Evolutionary conservation across 441 rosid genomes (phyloP), one percentile per base, ranked within the genome.

Genomic region (Gossypium gossypioides): DNA sequence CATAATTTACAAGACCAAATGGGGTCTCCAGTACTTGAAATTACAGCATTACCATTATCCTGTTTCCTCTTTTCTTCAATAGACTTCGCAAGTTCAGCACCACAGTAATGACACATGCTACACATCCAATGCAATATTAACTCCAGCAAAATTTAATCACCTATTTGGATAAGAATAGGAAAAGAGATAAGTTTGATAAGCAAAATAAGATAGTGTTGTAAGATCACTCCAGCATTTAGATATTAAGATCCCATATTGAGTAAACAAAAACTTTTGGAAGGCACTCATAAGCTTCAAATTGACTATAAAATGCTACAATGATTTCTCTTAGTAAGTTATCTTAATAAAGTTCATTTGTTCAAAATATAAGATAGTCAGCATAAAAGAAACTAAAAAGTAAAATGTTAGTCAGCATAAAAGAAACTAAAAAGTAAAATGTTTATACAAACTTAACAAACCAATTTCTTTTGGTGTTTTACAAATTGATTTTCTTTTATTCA

Each of bases 91-190:
- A 65, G 60, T 32, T 81, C 80, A 6, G 75, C 77, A 64, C 86
- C 90, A 75, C 87, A 83, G 59, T 76, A 66, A 71, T 84, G 86
- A 75, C 91, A 87, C 84, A 81, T 77, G 73, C 86, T 77, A 83
- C 83, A 77, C 80, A 84, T 82, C 67, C 67, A 60, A 74, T 65
- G 40, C 75, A 55, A 59, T 71, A 73, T 67, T 42, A 19, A 40
- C 56, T 62, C 50, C 68, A 71, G 51, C 40, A 65, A 51, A 52
- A 74, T 32, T 54, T 10, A 66, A 25, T 74, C 75, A 48, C 77
- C 83, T 84, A 63, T 52, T 69, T 3, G 29, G 68, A 72, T 68
- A 70, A 56, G 51, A 40, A 25, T 24, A 16, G 34, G 15, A 56
- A 59, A 75, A 25, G 46, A 21, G 6, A 44, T 21, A 73, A 64